Percentiles rank a stretch among this genome's conserved stretches.
phyloP scores from a whole-genome alignment of 371 early-diverging fungal genomes.

The Actinomortierella wolfii region DNA sequence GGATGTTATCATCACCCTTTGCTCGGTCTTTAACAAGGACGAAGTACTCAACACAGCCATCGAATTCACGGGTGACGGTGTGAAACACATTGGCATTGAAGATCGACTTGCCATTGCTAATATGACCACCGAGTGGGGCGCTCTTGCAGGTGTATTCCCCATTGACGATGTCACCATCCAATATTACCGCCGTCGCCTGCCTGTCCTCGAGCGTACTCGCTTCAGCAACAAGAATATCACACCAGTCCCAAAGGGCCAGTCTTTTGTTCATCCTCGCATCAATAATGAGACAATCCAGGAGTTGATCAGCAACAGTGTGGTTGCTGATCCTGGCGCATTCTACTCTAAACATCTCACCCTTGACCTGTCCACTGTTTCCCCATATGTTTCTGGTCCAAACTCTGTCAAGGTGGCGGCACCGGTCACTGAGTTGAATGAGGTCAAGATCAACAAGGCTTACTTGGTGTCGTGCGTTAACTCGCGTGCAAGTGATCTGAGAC shows the following conservation, averaged over 20 bases:
- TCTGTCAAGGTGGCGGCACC: constrained; percentile 89
- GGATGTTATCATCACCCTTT: constrained; percentile 93
- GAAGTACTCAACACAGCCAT: constrained; percentile 94
- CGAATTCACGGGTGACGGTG: constrained; percentile 86
- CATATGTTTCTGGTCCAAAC: constrained; percentile 94
- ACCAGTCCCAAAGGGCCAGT: constrained; percentile 44
- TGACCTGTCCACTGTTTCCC: constrained; percentile 85
- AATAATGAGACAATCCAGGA: constrained; percentile 66
- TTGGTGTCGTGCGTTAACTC: constrained; percentile 95
- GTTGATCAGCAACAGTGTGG: constrained; percentile 57
- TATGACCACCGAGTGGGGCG: constrained; percentile 99
- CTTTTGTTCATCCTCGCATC: constrained; percentile 73
- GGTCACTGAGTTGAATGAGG: constrained; percentile 71
- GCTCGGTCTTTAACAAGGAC: constrained; percentile 83
- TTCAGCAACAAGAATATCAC: constrained; percentile 58
- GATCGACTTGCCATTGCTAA: constrained; percentile 95
- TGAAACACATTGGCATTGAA: constrained; percentile 73
- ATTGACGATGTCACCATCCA: constrained; percentile 79
- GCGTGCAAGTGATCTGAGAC: constrained; percentile 82
- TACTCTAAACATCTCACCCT: constrained; percentile 87
- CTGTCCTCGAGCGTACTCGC: constrained; percentile 57
- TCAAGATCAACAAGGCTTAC: constrained; percentile 93
- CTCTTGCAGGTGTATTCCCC: constrained; percentile 94
- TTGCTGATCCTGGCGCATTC: constrained; percentile 67
- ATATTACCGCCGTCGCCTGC: constrained; percentile 73